Evolutionary conservation across 2,329 filamentous ascomycete species (phyloP), one percentile per base, ranked within the genome.

Genomic region (Microcyclospora tardicrescens): DNA sequence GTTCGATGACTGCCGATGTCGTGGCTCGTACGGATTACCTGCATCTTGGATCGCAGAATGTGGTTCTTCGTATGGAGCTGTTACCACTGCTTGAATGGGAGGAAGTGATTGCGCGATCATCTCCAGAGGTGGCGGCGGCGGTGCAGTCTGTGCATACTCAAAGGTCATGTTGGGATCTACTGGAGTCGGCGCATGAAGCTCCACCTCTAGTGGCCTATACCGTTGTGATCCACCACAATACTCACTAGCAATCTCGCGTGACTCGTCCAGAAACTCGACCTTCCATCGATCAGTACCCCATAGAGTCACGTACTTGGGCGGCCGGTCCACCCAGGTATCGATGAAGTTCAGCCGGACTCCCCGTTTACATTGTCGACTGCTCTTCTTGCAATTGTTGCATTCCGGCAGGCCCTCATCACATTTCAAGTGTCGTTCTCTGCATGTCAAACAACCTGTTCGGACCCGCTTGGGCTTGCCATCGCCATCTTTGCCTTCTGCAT

Each of bases 281-380:
- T 70, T 69, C 72, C 81, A 85, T 37, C 84, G 79, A 1, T 70
- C 64, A 1, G 75, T 72, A 2, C 69, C 72, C 34, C 45, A 52
- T 5, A 72, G 68, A 16, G 81, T 64, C 35, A 73, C 72, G n/a
- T 53, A 36, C 8, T 38, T 49, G 10, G 77, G 79, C 37, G 80
- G 84, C 36, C 68, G 65, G 53, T 82, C 77, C 40, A 81, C 78
- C 44, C 80, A 79, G 3, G 80, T 81, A 55, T 94, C 86, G 49
- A 94, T 86, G 54, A 94, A 96, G 62, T 94, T 95, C 31, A 96
- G 68, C 29, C 84, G 75, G 36, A 95, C 69, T 13, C 87, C 89
- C 50, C 86, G 76, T 58, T 87, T 86, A 66, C 89, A 96, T 41
- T 79, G 68, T 36, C 89, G 72, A 53, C 78, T 87, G 37, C 87